phyloP scores from a whole-genome alignment of 345 rosid species.

The Salix purpurea region DNA sequence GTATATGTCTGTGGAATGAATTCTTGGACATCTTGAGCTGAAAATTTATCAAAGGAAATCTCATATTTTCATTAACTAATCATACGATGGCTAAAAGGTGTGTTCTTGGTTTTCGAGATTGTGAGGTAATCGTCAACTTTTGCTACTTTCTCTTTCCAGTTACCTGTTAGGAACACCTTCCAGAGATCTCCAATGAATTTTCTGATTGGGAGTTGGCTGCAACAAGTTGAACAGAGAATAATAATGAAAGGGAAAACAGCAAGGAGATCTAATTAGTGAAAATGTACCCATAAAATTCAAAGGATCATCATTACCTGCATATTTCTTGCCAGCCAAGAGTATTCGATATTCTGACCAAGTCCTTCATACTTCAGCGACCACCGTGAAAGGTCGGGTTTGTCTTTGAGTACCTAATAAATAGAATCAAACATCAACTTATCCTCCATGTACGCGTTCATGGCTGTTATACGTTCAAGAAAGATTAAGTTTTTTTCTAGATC shows the following conservation, averaged over 20 bases:
- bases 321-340: conserved; percentile 88
- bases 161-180: conserved; percentile 87
- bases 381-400: conserved; percentile 67
- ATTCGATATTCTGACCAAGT: conserved; percentile 77
- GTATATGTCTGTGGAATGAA: background rate
- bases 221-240: conserved; percentile 3
- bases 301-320: conserved; percentile 55
- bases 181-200: conserved; percentile 86
- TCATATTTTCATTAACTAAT: background rate
- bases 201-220: conserved; percentile 87
- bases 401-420: conserved; percentile 54
- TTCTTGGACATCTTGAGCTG: background rate
- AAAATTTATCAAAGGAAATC: background rate
- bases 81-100: background rate
- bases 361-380: conserved; percentile 82
- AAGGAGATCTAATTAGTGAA: background rate
- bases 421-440: conserved; percentile 15
- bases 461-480: background rate
- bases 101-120: background rate
- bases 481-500: background rate
- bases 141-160: background rate
- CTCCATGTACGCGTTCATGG: background rate
- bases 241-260: background rate
- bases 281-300: background rate
- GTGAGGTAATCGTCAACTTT: background rate